Percentiles rank a stretch among this genome's conserved stretches.
phyloP scores from a whole-genome alignment of 2,329 filamentous ascomycete species.

The Pyricularia grisea region DNA sequence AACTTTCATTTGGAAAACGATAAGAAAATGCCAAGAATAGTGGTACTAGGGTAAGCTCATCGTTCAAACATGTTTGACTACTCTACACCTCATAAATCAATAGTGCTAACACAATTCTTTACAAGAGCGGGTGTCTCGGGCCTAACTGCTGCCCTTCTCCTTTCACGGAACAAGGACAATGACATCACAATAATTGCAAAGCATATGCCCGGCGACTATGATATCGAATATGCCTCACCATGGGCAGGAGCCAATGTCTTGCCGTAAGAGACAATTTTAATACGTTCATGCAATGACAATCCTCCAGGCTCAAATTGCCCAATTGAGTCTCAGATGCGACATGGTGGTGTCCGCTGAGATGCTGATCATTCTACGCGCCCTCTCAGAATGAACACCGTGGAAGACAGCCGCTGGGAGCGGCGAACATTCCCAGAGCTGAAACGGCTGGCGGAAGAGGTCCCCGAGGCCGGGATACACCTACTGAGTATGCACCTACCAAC shows the following conservation, averaged over 20 bases:
- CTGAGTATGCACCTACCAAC: constrained; percentile 41
- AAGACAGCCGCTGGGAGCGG: constrained; percentile 46
- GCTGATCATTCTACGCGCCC: constrained; percentile 5
- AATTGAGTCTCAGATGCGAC: background rate
- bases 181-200: constrained; percentile 45
- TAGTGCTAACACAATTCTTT: background rate
- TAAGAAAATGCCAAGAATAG: constrained; percentile 23
- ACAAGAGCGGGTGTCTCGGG: constrained; percentile 39
- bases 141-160: constrained; percentile 38
- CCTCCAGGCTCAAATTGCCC: background rate
- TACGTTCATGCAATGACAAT: background rate
- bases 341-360: background rate
- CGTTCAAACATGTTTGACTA: background rate
- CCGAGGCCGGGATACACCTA: constrained; percentile 74
- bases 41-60: constrained; percentile 25
- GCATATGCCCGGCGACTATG: constrained; percentile 90
- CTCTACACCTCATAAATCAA: background rate
- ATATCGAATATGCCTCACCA: constrained; percentile 81
- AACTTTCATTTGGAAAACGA: background rate
- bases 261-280: constrained; percentile 40
- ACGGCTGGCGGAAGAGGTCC: constrained; percentile 51
- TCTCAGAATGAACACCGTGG: constrained; percentile 31
- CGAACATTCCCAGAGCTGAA: constrained; percentile 55
- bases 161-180: constrained; percentile 34
- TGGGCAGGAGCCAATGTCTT: constrained; percentile 80